These are phyloP conservation scores for Ligustrum vulgare DNA, from an alignment of 257 asterid genomes.

Conservation along the genomic window DNA sequence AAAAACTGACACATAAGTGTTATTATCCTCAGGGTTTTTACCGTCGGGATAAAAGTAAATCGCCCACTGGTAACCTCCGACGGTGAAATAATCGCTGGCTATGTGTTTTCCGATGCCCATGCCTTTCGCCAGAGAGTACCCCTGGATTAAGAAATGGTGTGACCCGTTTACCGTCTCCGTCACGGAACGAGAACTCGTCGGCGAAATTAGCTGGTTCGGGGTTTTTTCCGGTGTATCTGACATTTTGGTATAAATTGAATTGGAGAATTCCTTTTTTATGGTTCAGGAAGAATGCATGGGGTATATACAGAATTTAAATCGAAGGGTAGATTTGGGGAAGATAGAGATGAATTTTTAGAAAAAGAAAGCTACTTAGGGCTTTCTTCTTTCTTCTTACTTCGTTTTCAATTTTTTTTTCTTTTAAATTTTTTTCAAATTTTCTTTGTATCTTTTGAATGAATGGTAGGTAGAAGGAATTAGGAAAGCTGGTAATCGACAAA, in stretches of 20 bases:
- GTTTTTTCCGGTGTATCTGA: conserved; percentile 35
- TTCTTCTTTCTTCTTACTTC: not conserved
- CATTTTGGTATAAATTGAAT: conserved; percentile 18
- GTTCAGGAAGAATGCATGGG: conserved; percentile 1
- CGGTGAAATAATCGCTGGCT: conserved; percentile 75
- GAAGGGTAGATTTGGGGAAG: conserved; percentile 6
- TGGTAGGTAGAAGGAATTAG: no score
- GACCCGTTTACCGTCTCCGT: conserved; percentile 79
- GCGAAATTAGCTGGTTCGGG: conserved; percentile 34
- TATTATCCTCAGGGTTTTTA: conserved; percentile 74
- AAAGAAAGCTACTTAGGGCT: conserved; percentile 10
- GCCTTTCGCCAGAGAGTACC: conserved; percentile 77
- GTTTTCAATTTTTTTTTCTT: not conserved
- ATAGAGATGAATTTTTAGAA: not conserved
- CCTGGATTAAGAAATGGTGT: conserved; percentile 74
- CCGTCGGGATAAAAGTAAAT: conserved; percentile 88
- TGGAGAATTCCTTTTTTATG: not conserved
- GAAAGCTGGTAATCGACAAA: not conserved
- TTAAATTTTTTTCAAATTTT: no score
- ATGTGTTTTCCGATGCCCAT: conserved; percentile 84
- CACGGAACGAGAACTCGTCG: conserved; percentile 70
- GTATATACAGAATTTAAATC: not conserved
- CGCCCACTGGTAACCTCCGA: conserved; percentile 84
- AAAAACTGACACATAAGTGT: conserved; percentile 68
- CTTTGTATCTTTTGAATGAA: not conserved